These are phyloP conservation scores for Pichia cabralensis DNA, from an alignment of 805 yeast genomes.

Conservation along the genomic window DNA sequence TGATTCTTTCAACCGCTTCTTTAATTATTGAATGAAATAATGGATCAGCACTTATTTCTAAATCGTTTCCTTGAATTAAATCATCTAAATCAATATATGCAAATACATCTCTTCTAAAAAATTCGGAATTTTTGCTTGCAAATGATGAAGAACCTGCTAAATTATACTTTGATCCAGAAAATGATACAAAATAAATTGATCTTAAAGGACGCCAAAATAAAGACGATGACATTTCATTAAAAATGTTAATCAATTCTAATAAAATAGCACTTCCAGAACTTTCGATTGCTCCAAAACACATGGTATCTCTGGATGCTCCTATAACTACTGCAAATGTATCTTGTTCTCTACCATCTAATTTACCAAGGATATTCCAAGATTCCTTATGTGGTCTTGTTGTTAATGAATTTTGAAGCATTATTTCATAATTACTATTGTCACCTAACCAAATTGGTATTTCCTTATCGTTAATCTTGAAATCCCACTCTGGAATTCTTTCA, in stretches of 20 bases:
- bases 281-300: slow-evolving; percentile 59
- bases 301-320: slow-evolving; percentile 75
- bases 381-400: slow-evolving; percentile 46
- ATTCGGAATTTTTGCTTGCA: slow-evolving; percentile 45
- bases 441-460: slow-evolving; percentile 38
- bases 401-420: slow-evolving; percentile 29
- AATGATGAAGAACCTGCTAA: slow-evolving; percentile 80
- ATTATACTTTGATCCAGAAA: slow-evolving; percentile 75
- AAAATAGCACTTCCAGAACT: slow-evolving; percentile 68
- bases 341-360: slow-evolving; percentile 75
- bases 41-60: slow-evolving; percentile 51
- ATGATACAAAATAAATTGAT: slow-evolving; percentile 71
- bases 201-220: slow-evolving; percentile 78
- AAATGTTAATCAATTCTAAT: slow-evolving; percentile 59
- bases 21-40: slow-evolving; percentile 40
- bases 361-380: slow-evolving; percentile 71
- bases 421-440: slow-evolving; percentile 15
- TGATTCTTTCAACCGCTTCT: slow-evolving; percentile 28
- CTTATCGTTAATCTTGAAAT: slow-evolving; percentile 16
- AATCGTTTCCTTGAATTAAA: slow-evolving; percentile 40
- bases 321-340: slow-evolving; percentile 59
- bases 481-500: slow-evolving; percentile 27
- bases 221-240: slow-evolving; percentile 52
- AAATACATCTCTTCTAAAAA: slow-evolving; percentile 49
- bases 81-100: slow-evolving; percentile 69